phyloP scores from a whole-genome alignment of 2,329 filamentous ascomycete genomes.

The Fusarium acutatum region DNA sequence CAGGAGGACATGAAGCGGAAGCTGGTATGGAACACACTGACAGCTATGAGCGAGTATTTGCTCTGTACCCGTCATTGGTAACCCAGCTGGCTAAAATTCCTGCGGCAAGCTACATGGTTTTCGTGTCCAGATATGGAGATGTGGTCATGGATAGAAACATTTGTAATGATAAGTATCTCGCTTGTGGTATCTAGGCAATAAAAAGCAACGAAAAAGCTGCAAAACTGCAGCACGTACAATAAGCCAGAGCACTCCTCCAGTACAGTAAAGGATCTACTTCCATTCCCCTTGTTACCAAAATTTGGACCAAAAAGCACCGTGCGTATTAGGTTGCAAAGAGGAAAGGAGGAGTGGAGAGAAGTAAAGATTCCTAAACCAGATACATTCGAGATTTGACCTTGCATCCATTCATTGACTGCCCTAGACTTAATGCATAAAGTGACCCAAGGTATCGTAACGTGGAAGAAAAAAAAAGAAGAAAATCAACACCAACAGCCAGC shows the following conservation, averaged over 20 bases:
- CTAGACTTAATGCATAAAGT: conserved; percentile 14
- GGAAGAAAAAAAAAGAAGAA: conserved; percentile 11
- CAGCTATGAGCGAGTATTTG: conserved; percentile 73
- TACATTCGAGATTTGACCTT: conserved; percentile 23
- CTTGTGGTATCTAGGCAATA: conserved; percentile 41
- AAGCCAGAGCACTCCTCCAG: conserved; percentile 24
- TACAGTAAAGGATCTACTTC: conserved; percentile 15
- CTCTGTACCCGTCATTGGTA: conserved; percentile 77
- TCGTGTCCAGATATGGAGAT: not conserved
- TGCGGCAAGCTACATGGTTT: not conserved
- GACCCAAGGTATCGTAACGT: conserved; percentile 38
- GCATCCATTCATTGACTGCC: conserved; percentile 21
- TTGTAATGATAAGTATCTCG: conserved; percentile 34
- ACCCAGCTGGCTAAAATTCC: not conserved
- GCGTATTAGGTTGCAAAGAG: conserved; percentile 20
- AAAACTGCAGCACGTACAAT: conserved; percentile 42
- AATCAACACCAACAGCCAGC: conserved; percentile 10
- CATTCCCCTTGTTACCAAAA: conserved; percentile 12
- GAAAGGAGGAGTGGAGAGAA: conserved; percentile 28
- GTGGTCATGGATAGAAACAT: conserved; percentile 16
- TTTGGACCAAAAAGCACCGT: not conserved
- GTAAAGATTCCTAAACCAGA: conserved; percentile 22
- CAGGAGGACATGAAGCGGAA: conserved; percentile 88
- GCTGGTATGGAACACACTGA: conserved; percentile 74
- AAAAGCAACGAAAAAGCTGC: conserved; percentile 40